Evolutionary conservation across 169 alveolate species (phyloP), one percentile per base, ranked within the genome.

Genomic region (Plasmodium gonderi): DNA sequence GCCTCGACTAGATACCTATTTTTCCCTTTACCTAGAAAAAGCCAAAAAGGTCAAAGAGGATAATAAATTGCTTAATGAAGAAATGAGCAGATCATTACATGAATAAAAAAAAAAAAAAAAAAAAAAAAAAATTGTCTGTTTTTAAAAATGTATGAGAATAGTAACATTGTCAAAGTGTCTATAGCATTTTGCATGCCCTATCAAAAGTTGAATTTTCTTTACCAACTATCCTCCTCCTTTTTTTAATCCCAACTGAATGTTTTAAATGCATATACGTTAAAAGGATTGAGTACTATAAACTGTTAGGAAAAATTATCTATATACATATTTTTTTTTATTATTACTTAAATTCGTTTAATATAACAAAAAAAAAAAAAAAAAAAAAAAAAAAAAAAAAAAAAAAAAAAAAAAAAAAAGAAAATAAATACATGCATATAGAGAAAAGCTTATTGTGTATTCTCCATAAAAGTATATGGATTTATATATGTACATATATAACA

Each of bases 11-110:
- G 93, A 87, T 40, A 87, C 83, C 29, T 87, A 87, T 45, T 87
- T 87, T 45, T 87, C 93, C 36, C 67, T 87, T 14, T 87, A 87
- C 68, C 29, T 87, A 65, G 89, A 87, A 87, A 87, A 87, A 23
- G 93, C 93, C 29, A 51, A 87, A 87, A 74, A 64, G 47, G 89
- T 87, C 20, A 87, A 75, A n/a, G 89, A 87, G 47, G 78, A 87
- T 29, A 87, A 87, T 40, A 64, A 64, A 77, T 0, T 36, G 45
- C 54, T 87, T 20, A 51, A 54, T 29, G 89, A 87, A 75, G 93
- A 87, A 36, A 14, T 75, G 65, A 51, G 33, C 79, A 87, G 79
- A 76, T 40, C 93, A 4, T 87, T 72, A 54, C 93, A 87, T 31
- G 93, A 87, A 42, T 87, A 64, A 75, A 47, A 31, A 49, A 51